Evolutionary conservation across 2,329 filamentous ascomycete species (phyloP).

Genomic region (Blumeria hordei): DNA sequence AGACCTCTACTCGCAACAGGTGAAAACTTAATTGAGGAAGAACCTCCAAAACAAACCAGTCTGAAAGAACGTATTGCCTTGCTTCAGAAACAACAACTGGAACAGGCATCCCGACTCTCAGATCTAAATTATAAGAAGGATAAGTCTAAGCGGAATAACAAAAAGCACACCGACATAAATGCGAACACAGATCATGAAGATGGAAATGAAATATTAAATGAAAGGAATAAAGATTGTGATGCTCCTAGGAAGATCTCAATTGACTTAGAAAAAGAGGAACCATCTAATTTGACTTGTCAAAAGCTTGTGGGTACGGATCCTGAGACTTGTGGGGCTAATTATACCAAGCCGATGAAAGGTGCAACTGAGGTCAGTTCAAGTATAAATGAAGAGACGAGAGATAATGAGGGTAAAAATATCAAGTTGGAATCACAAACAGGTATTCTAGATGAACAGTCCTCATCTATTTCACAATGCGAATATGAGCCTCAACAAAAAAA

Average conservation of each 20-base stretch:
- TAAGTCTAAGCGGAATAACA: constrained; percentile 57
- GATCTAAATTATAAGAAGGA: constrained; percentile 62
- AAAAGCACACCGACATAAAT: constrained; percentile 30
- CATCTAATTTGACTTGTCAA: constrained; percentile 23
- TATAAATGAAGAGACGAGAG: constrained; percentile 38
- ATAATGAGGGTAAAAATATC: constrained; percentile 42
- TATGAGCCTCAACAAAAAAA: constrained; percentile 11
- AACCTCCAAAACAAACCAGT: constrained; percentile 75
- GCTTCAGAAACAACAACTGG: constrained; percentile 78
- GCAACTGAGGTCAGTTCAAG: constrained; percentile 42
- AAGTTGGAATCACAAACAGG: constrained; percentile 30
- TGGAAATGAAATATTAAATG: constrained; percentile 16
- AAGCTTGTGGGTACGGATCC: constrained; percentile 25
- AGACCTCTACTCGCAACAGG: constrained; percentile 33
- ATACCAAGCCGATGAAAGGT: constrained; percentile 24
- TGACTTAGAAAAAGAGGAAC: constrained; percentile 21
- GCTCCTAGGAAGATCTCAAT: constrained; percentile 23
- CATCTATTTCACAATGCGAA: constrained; percentile 15
- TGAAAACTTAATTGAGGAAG: constrained; percentile 31
- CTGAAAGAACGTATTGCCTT: constrained; percentile 89
- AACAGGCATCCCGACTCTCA: constrained; percentile 63
- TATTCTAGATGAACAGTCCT: constrained; percentile 12
- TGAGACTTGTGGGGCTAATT: constrained; percentile 7
- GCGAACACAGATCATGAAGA: constrained; percentile 18
- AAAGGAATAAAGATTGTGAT: constrained; percentile 26